A percentile compares a stretch with the other conserved stretches of the same genome.
phyloP scores from a whole-genome alignment of 2,329 filamentous ascomycete species.

The Fusarium heterosporum region DNA sequence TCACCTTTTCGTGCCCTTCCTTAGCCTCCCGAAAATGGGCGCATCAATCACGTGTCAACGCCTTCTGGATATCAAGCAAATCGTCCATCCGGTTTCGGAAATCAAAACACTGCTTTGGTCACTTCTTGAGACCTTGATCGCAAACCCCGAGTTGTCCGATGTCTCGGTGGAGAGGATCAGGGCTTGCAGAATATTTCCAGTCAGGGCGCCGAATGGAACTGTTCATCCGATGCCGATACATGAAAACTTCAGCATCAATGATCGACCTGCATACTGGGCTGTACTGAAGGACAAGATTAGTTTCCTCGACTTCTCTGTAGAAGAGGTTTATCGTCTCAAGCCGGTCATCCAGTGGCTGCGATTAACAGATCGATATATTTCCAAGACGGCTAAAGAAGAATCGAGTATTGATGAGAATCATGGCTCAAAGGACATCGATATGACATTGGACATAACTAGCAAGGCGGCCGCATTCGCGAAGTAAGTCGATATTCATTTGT shows the following conservation, averaged over 20 bases:
- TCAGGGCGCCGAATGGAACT: accelerated
- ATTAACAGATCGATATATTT: neutral
- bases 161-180: neutral
- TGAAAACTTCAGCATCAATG: neutral
- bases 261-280: neutral
- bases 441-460: accelerated
- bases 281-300: neutral
- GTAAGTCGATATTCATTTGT: neutral
- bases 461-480: neutral
- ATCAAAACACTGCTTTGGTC: neutral
- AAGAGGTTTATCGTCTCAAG: neutral
- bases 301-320: neutral
- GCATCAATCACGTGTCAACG: neutral
- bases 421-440: accelerated
- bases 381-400: neutral
- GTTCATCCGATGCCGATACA: neutral
- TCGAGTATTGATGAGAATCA: neutral
- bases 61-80: neutral
- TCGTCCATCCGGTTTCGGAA: neutral
- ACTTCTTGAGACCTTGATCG: neutral
- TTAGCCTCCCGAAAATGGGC: neutral
- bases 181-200: neutral
- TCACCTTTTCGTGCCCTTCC: neutral
- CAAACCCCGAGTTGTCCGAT: neutral
- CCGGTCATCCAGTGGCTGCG: neutral